Base-by-base conservation (phyloP, 306 rosid species). In the Acacia melanoxylon region DNA sequence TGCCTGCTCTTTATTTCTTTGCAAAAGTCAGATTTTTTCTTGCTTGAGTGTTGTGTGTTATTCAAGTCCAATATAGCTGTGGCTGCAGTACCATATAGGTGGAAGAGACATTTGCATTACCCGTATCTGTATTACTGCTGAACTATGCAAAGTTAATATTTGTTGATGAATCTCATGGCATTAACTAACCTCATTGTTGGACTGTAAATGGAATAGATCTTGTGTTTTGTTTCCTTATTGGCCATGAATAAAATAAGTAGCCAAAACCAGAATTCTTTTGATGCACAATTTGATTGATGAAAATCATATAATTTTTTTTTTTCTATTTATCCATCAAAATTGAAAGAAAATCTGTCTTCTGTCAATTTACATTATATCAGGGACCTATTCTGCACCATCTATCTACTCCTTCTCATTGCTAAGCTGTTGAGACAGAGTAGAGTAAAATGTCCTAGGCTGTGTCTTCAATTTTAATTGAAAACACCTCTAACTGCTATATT, bases 351-450 rank as follows among this genome's bases (percentile, higher is more conserved):
- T 22, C 10, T 10, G 41, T 25, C 14, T 56, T 70, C 14, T 49
- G 74, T 80, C 80, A 70, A 83, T 73, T 69, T 82, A 82, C 83
- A 87, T 54, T 44, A 52, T 42, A 76, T 70, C 41, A 44, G 67
- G 3, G 49, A 24, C 52, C 85, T 75, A 78, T 68, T 46, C 70
- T 78, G 74, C 35, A 42, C 40, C 58, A 41, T 78, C 80, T 42
- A 42, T 78, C 80, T 42, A 42, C 68, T 72, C 51, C 16, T 66
- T 72, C 76, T 71, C 75, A 48, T 56, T 37, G 45, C 33, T 84
- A 75, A 49, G 63, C 68, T 83, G 44, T 27, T 72, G 72, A 78
- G 51, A 19, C 71, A 80, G 45, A 62, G 54, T 58, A 80, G 27
- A 48, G 31, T 45, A 52, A 68, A 82, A 67, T 51, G 52, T 67